A percentile compares a stretch with the other conserved stretches of the same genome.
phyloP scores from a whole-genome alignment of 495 filamentous ascomycete genomes.

The Aspergillus campestris region DNA sequence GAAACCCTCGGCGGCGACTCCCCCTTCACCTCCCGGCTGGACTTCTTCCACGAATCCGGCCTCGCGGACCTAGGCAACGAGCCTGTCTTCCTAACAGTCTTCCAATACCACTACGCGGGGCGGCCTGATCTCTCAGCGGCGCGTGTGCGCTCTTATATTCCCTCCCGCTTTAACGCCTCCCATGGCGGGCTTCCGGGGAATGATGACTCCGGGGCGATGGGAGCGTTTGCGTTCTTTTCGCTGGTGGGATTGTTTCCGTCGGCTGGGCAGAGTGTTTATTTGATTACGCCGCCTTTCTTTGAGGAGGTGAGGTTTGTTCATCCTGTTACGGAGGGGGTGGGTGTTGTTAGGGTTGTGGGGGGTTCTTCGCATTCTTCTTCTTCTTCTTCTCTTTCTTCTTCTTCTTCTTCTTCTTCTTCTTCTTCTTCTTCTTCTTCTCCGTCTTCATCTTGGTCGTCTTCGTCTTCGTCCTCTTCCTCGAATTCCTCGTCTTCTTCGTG shows the following conservation, averaged over 20 bases:
- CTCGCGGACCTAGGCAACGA: slow-evolving; percentile 69
- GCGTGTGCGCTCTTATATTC: slow-evolving; percentile 58
- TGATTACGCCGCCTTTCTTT: slow-evolving; percentile 62
- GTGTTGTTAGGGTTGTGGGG: slow-evolving; percentile 51
- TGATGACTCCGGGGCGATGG: slow-evolving; percentile 67
- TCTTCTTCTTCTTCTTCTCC: too few species aligned
- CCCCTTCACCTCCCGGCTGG: slow-evolving; percentile 50
- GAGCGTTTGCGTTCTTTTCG: slow-evolving; percentile 56
- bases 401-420: too few species aligned
- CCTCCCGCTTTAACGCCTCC: slow-evolving; percentile 53
- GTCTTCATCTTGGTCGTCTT: too few species aligned
- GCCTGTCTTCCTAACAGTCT: slow-evolving; percentile 60
- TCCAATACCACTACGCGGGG: slow-evolving; percentile 64
- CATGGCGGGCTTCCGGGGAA: slow-evolving; percentile 58
- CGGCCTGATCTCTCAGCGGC: slow-evolving; percentile 54
- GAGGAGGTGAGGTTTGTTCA: slow-evolving; percentile 53
- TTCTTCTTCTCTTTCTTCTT: too few species aligned
- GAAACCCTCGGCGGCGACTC: slow-evolving; percentile 50
- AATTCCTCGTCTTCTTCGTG: too few species aligned
- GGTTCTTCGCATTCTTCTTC: too few species aligned
- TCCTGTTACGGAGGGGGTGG: slow-evolving; percentile 49
- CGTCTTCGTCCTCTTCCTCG: too few species aligned
- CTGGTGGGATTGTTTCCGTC: slow-evolving; percentile 73
- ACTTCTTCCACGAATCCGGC: slow-evolving; percentile 57
- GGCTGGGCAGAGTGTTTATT: slow-evolving; percentile 65